These are phyloP conservation scores for Eimeria necatrix DNA, from an alignment of 169 alveolate species.

Conservation along the genomic window DNA sequence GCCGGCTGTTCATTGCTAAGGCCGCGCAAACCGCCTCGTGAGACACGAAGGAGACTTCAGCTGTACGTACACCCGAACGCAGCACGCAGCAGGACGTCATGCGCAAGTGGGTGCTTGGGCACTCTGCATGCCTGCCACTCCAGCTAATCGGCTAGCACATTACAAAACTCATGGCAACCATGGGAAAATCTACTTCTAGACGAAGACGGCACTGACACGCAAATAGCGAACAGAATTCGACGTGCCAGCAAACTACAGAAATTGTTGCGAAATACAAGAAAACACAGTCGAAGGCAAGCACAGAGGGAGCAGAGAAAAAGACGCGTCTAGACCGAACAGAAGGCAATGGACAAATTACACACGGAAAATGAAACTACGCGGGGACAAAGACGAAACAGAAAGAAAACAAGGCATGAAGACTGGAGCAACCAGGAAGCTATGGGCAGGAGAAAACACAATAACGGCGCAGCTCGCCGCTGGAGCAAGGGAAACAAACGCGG, in stretches of 20 bases:
- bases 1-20: constrained; percentile 31
- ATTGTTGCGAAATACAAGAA: too few relatives aligned
- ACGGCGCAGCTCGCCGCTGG: not conserved
- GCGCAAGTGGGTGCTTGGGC: not conserved
- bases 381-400: not conserved
- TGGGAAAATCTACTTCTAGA: not conserved
- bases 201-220: not conserved
- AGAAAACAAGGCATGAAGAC: not conserved
- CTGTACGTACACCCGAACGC: constrained; percentile 8
- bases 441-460: not conserved
- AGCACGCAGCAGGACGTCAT: not conserved
- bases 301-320: not conserved
- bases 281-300: not conserved
- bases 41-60: constrained; percentile 5
- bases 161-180: too few relatives aligned
- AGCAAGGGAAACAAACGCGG: not conserved
- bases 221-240: not conserved
- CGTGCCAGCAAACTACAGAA: not conserved
- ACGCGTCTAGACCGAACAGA: not conserved
- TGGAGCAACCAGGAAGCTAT: not conserved
- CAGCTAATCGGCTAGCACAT: too few relatives aligned
- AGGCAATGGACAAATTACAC: not conserved
- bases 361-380: not conserved
- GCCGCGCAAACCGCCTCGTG: constrained; percentile 55
- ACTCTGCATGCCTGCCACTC: not conserved